Base-by-base conservation (phyloP, 225 moss, liverwort and hornwort genomes). In the Pseudisothecium myosuroides region DNA sequence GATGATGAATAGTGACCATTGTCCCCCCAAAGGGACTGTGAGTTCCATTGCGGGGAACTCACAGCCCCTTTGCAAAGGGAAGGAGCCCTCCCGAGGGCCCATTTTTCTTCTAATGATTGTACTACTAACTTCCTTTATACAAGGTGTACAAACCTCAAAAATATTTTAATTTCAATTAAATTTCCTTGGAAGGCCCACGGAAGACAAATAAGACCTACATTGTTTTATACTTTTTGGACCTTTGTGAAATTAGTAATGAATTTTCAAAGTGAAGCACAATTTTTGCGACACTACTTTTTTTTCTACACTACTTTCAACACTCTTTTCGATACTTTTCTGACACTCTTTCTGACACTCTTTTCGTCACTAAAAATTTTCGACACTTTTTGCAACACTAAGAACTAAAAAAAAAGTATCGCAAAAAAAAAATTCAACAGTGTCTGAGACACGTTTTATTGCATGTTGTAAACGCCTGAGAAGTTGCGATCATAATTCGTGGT, bases 231-330 rank as follows among this genome's bases (percentile, higher is more conserved):
- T 72, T 72, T 41, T 27, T 27, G 5, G 2, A 72, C 1, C 10
- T 43, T 9, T 16, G 8, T 27, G 1, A 28, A 72, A 43, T 43
- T 43, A 17, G 9, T 72, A 43, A 16, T 27, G 9, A 72, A 9
- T 43, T 43, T 72, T 72, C 16, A 43, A 72, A 43, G 5, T 9
- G 5, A 27, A 43, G 41, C 9, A 26, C 26, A 43, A 23, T 24
- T 69, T n/a, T 39, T 2, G 2, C n/a, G n/a, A n/a, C n/a, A n/a
- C n/a, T n/a, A 39, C 27, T 9, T 4, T 43, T 27, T 43, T 39
- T 71, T n/a, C 4, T 1, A 69, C 4, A 23, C 23, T 6, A 67
- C 3, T 39, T n/a, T 26, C 0, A 0, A 8, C 39, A 69, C 16
- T 26, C 41, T 12, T 72, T 16, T 7, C 8, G 14, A 10, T 36